Conservation (phyloP, 805 yeast genomes). For the Nakazawaea pomicola region DNA sequence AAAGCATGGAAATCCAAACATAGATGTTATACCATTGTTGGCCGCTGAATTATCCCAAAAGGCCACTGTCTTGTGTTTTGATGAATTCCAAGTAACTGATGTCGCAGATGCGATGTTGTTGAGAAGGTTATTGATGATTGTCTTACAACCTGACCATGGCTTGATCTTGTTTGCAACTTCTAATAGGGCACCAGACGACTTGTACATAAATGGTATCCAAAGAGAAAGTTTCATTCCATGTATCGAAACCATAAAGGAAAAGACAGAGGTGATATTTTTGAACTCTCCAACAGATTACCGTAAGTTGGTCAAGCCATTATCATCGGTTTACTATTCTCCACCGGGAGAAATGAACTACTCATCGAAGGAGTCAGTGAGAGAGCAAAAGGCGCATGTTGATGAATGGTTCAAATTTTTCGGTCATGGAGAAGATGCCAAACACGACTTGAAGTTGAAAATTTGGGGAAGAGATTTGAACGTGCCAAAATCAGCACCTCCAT, state of each 20-base stretch:
- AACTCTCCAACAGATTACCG: slow-evolving; percentile 94
- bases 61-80: slow-evolving; percentile 83
- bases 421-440: slow-evolving; percentile 44
- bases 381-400: slow-evolving; percentile 57
- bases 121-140: slow-evolving; percentile 62
- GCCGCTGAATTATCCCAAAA: slow-evolving; percentile 79
- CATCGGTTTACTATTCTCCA: slow-evolving; percentile 76
- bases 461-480: slow-evolving; percentile 87
- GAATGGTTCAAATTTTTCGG: slow-evolving; percentile 80
- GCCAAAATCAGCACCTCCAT: slow-evolving; percentile 70
- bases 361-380: slow-evolving; percentile 43
- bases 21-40: slow-evolving; percentile 77
- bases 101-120: slow-evolving; percentile 98
- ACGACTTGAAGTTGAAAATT: slow-evolving; percentile 41
- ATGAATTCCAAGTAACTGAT: slow-evolving; percentile 96
- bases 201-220: slow-evolving; percentile 92
- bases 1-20: slow-evolving; percentile 55
- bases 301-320: slow-evolving; percentile 76
- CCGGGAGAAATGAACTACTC: slow-evolving; percentile 52
- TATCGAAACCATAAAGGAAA: slow-evolving; percentile 68
- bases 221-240: slow-evolving; percentile 90
- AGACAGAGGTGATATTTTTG: slow-evolving; percentile 71
- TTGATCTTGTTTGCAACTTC: slow-evolving; percentile 89
- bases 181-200: slow-evolving; percentile 90
- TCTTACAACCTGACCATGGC: slow-evolving; percentile 74